Evolutionary conservation across 805 yeast genomes (phyloP).

Genomic region (Candida khao-thaluensis): DNA sequence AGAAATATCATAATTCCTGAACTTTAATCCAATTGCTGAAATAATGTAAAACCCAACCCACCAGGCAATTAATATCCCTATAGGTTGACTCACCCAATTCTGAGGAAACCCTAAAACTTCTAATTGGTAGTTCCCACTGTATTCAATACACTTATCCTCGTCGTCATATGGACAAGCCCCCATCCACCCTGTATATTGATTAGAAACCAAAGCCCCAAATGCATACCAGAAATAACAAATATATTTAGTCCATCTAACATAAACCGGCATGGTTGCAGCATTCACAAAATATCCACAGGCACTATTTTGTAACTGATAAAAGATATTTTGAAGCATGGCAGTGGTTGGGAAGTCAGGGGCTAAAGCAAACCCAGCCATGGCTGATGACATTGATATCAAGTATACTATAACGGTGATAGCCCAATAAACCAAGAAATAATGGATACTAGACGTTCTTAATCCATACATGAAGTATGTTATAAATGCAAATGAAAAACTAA

Average conservation of each 20-base stretch:
- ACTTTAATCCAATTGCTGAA: constrained; percentile 48
- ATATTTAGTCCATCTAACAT: constrained; percentile 82
- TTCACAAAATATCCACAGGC: constrained; percentile 82
- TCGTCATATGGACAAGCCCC: constrained; percentile 52
- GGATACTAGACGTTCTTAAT: constrained; percentile 39
- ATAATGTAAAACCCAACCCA: constrained; percentile 50
- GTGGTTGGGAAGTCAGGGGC: constrained; percentile 63
- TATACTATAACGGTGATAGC: constrained; percentile 57
- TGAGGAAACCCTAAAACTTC: constrained; percentile 57
- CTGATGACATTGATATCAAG: constrained; percentile 54
- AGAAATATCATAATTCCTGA: constrained; percentile 51
- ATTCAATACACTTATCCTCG: constrained; percentile 35
- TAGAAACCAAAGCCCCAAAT: constrained; percentile 65
- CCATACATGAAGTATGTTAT: constrained; percentile 81
- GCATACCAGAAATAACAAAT: constrained; percentile 76
- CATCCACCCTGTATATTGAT: constrained; percentile 59
- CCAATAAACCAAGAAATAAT: constrained; percentile 61
- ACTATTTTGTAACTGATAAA: constrained; percentile 70
- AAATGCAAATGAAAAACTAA: constrained; percentile 56
- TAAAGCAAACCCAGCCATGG: constrained; percentile 52
- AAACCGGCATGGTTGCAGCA: constrained; percentile 72
- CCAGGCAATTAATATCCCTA: constrained; percentile 59
- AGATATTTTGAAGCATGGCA: constrained; percentile 57
- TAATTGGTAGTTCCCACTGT: constrained; percentile 55
- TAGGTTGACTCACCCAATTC: constrained; percentile 66